A percentile compares a stretch with the other conserved stretches of the same genome.
phyloP scores from a whole-genome alignment of 768 basidiomycete species.

The Boletus tomentosulus region DNA sequence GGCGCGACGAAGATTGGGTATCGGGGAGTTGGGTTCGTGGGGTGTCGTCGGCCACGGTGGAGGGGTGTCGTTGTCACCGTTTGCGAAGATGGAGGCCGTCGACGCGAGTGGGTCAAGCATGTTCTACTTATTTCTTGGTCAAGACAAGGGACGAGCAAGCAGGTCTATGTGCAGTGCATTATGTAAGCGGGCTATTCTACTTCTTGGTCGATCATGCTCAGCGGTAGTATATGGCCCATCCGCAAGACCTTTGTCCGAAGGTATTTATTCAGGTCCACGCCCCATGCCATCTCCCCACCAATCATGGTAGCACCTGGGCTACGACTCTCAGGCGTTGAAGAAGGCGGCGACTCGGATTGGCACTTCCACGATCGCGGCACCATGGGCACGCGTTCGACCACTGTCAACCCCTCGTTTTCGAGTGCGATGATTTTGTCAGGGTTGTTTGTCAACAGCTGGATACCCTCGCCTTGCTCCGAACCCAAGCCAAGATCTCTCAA shows the following conservation, averaged over 20 bases:
- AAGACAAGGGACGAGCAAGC: neutral
- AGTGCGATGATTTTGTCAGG: slow-evolving; percentile 93
- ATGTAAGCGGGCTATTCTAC: slow-evolving; percentile 10
- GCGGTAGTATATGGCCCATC: slow-evolving; percentile 92
- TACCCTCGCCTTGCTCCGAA: slow-evolving; percentile 48
- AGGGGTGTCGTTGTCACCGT: slow-evolving; percentile 38
- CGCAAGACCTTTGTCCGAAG: slow-evolving; percentile 91
- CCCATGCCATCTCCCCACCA: slow-evolving; percentile 70
- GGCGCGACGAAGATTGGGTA: slow-evolving; percentile 67
- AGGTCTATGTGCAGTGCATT: slow-evolving; percentile 1
- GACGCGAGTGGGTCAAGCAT: slow-evolving; percentile 77
- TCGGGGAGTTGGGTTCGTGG: slow-evolving; percentile 63
- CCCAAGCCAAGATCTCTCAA: slow-evolving; percentile 82
- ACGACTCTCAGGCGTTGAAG: slow-evolving; percentile 28
- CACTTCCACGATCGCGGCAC: slow-evolving; percentile 81
- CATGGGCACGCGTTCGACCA: slow-evolving; percentile 90
- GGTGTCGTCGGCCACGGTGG: slow-evolving; percentile 84
- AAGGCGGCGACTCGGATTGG: slow-evolving; percentile 16
- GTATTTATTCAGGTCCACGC: slow-evolving; percentile 91
- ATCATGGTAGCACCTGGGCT: slow-evolving; percentile 72
- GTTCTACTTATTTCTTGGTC: neutral
- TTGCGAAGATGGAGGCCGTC: slow-evolving; percentile 50
- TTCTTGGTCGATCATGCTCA: slow-evolving; percentile 26
- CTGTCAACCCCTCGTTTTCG: slow-evolving; percentile 71
- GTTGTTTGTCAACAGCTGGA: slow-evolving; percentile 92